These are phyloP conservation scores for Epichloe festucae DNA, from an alignment of 2,329 filamentous ascomycete species.

Conservation along the genomic window DNA sequence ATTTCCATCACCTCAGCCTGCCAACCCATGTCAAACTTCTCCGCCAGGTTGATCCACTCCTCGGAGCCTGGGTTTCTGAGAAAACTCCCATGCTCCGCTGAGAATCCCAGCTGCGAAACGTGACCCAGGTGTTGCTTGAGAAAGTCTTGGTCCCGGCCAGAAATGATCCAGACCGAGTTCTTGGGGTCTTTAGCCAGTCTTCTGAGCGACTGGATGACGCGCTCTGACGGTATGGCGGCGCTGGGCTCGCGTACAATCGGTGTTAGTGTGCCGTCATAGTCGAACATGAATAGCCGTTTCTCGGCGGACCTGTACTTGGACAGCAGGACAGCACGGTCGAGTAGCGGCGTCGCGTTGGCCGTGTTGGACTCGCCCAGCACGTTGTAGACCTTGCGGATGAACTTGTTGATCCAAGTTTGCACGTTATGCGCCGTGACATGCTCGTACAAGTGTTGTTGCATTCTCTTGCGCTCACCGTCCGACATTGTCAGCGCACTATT, in stretches of 20 bases:
- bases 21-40: constrained; percentile 84
- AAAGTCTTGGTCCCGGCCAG: constrained; percentile 85
- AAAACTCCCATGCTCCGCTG: constrained; percentile 93
- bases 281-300: constrained; percentile 91
- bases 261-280: constrained; percentile 94
- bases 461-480: constrained; percentile 46
- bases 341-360: constrained; percentile 62
- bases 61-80: constrained; percentile 66
- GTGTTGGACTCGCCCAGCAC: constrained; percentile 69
- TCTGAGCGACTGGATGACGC: constrained; percentile 68
- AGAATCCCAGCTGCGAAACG: constrained; percentile 79
- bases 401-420: constrained; percentile 71
- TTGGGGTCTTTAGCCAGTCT: constrained; percentile 63
- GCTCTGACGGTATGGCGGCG: constrained; percentile 75
- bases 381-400: constrained; percentile 64
- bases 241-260: constrained; percentile 88
- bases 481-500: constrained; percentile 70
- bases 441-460: constrained; percentile 64
- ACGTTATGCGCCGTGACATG: constrained; percentile 81
- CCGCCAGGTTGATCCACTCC: constrained; percentile 81
- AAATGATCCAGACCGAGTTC: constrained; percentile 98
- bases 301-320: constrained; percentile 60
- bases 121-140: constrained; percentile 85
- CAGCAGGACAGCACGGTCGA: constrained; percentile 63
- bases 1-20: constrained; percentile 71